Conservation (phyloP, 106 monocot genomes). For the Ottelia alismoides region DNA sequence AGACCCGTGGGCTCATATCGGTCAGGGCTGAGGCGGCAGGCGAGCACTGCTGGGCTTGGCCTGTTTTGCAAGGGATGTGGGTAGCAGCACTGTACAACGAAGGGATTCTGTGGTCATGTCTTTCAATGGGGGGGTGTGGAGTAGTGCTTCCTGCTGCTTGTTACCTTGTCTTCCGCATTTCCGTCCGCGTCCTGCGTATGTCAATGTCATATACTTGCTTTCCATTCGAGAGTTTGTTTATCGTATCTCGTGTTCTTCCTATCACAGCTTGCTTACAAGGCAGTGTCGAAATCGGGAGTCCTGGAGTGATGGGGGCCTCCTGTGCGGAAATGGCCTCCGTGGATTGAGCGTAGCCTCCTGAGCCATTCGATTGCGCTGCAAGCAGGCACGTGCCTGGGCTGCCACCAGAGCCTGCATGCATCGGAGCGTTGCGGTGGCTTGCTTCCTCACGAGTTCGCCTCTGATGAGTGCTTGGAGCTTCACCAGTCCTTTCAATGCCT, state of each 20-base stretch:
- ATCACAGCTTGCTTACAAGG: slow-evolving; percentile 25
- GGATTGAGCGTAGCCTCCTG: slow-evolving; percentile 4
- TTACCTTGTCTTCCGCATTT: slow-evolving; percentile 18
- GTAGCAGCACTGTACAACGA: neutral
- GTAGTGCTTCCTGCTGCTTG: slow-evolving; percentile 23
- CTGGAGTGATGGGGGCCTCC: slow-evolving; percentile 15
- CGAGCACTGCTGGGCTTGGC: slow-evolving; percentile 19
- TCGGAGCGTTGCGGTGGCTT: slow-evolving; percentile 27
- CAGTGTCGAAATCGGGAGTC: slow-evolving; percentile 13
- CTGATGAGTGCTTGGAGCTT: slow-evolving; percentile 43
- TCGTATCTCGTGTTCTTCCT: too few relatives aligned
- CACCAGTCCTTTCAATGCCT: slow-evolving; percentile 43
- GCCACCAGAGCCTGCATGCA: slow-evolving; percentile 35
- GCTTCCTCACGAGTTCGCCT: slow-evolving; percentile 34
- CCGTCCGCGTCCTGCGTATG: slow-evolving; percentile 13
- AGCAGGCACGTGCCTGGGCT: slow-evolving; percentile 33
- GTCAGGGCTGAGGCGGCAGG: slow-evolving; percentile 36
- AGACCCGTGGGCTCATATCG: slow-evolving; percentile 33
- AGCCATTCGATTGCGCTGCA: slow-evolving; percentile 16
- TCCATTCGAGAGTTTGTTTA: too few relatives aligned
- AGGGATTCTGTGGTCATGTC: slow-evolving; percentile 16
- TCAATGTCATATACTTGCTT: too few relatives aligned
- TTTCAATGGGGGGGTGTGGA: slow-evolving; percentile 6
- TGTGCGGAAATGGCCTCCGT: slow-evolving; percentile 9
- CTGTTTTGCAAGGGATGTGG: neutral